Evolutionary conservation across 371 early-diverging fungal species (phyloP).

Genomic region (Zopfochytrium polystomum): DNA sequence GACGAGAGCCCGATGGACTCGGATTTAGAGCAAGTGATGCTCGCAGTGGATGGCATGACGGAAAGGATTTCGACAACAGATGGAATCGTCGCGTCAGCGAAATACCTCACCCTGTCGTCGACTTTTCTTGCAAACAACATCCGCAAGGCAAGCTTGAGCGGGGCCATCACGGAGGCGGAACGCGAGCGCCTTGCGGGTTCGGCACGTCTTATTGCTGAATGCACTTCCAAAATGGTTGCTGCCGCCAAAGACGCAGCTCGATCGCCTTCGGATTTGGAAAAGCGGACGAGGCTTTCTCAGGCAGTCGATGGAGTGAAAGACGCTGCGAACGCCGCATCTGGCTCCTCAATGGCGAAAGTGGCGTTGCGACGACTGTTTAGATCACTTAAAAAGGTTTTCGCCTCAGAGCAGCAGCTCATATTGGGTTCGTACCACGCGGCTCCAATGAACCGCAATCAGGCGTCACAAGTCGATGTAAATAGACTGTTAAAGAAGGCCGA

Average conservation of each 20-base stretch:
- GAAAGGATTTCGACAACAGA: constrained; percentile 32
- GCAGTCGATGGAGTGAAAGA: constrained; percentile 32
- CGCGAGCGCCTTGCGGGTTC: constrained; percentile 25
- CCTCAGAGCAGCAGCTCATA: constrained; percentile 42
- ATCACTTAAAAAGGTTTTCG: constrained; percentile 33
- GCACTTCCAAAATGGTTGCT: constrained; percentile 45
- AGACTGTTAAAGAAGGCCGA: constrained; percentile 35
- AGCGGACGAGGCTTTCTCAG: constrained; percentile 27
- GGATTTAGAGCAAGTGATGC: constrained; percentile 37
- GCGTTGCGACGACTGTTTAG: constrained; percentile 37
- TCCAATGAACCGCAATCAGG: constrained; percentile 46
- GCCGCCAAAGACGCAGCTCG: constrained; percentile 46
- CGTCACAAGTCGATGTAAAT: constrained; percentile 47
- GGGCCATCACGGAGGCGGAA: constrained; percentile 27
- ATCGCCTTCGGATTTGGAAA: constrained; percentile 26
- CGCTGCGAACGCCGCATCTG: constrained; percentile 28
- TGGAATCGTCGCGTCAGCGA: constrained; percentile 39
- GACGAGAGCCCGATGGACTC: constrained; percentile 33
- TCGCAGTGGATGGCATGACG: constrained; percentile 30
- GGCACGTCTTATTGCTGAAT: constrained; percentile 45
- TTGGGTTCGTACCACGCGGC: constrained; percentile 37
- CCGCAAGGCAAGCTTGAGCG: constrained; percentile 29
- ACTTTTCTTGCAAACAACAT: constrained; percentile 46
- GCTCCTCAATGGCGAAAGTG: constrained; percentile 34
- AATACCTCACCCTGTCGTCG: constrained; percentile 41